These are phyloP conservation scores for Diddensiella caesifluorescens DNA, from an alignment of 805 yeast species.

Conservation along the genomic window DNA sequence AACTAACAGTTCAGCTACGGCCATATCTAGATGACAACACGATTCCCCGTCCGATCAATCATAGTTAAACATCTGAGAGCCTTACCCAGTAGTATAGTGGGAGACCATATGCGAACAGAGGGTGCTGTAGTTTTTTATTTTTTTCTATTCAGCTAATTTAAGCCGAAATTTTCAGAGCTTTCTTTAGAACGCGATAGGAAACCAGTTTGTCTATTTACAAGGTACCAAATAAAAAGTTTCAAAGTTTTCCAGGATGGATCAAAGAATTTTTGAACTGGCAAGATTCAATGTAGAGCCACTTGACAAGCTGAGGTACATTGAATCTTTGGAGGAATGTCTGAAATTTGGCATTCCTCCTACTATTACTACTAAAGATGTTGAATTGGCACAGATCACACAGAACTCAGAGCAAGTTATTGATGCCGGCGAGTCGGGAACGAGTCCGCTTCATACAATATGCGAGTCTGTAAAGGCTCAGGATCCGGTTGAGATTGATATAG, in stretches of 20 bases:
- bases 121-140: no score
- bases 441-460: constrained; percentile 71
- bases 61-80: no score
- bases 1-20: no score
- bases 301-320: constrained; percentile 13
- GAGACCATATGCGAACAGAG: no score
- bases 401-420: constrained; percentile 15
- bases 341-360: constrained; percentile 74
- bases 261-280: constrained; percentile 14
- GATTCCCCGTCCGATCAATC: no score
- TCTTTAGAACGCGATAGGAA: no score
- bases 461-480: constrained; percentile 42
- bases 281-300: constrained; percentile 17
- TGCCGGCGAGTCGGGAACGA: constrained; percentile 50
- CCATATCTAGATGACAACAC: no score
- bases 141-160: no score
- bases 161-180: no score
- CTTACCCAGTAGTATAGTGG: no score
- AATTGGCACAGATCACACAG: constrained; percentile 20
- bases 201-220: no score
- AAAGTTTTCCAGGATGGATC: constrained; percentile 1
- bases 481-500: constrained; percentile 41
- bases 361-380: constrained; percentile 72
- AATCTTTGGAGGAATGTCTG: constrained; percentile 40
- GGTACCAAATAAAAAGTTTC: no score